Percentiles rank a stretch among this genome's conserved stretches.
phyloP scores from a whole-genome alignment of 140 eudicot species.

The Ambrosia hybrid region DNA sequence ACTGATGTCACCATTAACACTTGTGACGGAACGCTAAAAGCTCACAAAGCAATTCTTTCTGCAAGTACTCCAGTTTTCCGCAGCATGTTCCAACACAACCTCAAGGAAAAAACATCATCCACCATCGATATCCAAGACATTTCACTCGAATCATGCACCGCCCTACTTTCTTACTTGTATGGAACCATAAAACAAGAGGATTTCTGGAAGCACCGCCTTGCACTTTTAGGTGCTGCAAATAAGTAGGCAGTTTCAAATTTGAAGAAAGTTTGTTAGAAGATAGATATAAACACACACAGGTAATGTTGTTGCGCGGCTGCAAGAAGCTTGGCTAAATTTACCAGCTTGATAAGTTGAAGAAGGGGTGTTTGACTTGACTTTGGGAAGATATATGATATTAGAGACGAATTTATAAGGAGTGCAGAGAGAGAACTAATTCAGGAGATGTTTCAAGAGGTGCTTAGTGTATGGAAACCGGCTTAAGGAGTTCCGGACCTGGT shows the following conservation, averaged over 20 bases:
- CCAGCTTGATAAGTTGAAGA: constrained; percentile 76
- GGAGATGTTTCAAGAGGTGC: constrained; percentile 91
- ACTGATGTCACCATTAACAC: constrained; percentile 87
- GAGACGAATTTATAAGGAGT: constrained; percentile 66
- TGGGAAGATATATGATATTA: constrained; percentile 84
- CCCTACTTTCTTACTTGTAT: constrained; percentile 69
- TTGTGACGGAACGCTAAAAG: constrained; percentile 50
- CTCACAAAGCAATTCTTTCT: constrained; percentile 86
- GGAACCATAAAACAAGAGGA: constrained; percentile 70
- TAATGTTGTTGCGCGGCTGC: constrained; percentile 88
- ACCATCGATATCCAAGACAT: constrained; percentile 75
- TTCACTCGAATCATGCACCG: constrained; percentile 74
- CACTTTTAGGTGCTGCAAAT: constrained; percentile 74
- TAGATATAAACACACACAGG: constrained; percentile 73
- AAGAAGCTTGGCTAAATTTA: constrained; percentile 96
- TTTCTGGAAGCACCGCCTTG: constrained; percentile 86
- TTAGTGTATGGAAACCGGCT: constrained; percentile 66
- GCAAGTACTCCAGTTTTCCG: constrained; percentile 88
- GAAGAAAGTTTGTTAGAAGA: constrained; percentile 69
- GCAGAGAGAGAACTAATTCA: constrained; percentile 74
- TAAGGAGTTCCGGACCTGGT: constrained; percentile 20
- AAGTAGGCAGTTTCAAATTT: constrained; percentile 63
- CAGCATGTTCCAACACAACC: constrained; percentile 78
- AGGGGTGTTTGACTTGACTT: constrained; percentile 79
- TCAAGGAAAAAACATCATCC: constrained; percentile 79